Evolutionary conservation across 2,329 filamentous ascomycete genomes (phyloP).

Genomic region (Beauveria caledonica): DNA sequence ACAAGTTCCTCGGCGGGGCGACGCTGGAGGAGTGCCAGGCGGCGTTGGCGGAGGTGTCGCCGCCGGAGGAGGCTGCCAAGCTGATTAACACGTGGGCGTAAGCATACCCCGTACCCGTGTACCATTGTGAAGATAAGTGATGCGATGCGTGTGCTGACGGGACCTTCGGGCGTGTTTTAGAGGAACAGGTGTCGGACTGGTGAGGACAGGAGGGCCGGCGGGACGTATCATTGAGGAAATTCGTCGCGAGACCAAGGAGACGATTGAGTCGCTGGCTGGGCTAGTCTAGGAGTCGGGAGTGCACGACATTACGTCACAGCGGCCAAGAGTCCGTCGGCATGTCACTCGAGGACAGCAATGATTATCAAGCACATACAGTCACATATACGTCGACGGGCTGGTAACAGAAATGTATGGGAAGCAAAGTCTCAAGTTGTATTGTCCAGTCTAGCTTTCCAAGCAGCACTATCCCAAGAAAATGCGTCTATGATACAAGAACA

Average conservation of each 20-base stretch:
- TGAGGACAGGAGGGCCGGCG: constrained; percentile 32
- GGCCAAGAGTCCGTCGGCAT: no score
- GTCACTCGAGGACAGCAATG: background rate
- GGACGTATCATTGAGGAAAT: constrained; percentile 36
- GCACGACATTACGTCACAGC: background rate
- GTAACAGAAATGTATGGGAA: background rate
- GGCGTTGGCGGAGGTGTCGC: constrained; percentile 30
- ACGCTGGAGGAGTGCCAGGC: constrained; percentile 34
- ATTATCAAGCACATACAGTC: background rate
- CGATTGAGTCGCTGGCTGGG: constrained; percentile 23
- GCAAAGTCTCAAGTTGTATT: background rate
- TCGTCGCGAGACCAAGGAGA: constrained; percentile 27
- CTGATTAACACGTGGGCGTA: constrained; percentile 31
- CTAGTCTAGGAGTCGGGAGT: background rate
- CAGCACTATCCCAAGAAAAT: constrained; percentile 2
- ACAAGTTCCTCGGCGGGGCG: constrained; percentile 30
- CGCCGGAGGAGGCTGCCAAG: constrained; percentile 24
- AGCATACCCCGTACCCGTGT: constrained; percentile 14
- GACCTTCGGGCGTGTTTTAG: constrained; percentile 14
- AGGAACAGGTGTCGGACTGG: constrained; percentile 37
- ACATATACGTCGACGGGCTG: background rate
- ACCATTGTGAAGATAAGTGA: background rate
- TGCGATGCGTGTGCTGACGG: background rate
- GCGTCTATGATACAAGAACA: constrained; percentile 6
- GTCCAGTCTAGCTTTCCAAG: background rate